Conservation (phyloP, 23 red algal genomes). For the Gracilaria domingensis region DNA sequence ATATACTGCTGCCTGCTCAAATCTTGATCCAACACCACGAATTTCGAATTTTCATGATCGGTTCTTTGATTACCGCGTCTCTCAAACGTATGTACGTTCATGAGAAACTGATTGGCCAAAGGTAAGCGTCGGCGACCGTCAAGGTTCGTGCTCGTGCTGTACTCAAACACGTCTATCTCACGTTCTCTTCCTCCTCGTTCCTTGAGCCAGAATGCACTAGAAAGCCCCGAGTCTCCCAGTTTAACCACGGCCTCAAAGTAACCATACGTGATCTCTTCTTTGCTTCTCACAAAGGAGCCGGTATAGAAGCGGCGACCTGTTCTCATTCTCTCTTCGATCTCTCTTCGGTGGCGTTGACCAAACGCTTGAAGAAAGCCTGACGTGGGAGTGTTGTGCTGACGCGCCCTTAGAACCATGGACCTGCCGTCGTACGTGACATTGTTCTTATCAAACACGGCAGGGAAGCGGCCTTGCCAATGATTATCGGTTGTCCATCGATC, state of each 20-base stretch:
- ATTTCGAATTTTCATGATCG: background rate
- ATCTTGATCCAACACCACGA: background rate
- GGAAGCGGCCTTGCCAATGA: conserved; percentile 7
- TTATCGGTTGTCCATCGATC: conserved; percentile 1
- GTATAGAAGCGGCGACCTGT: background rate
- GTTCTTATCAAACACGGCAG: conserved; percentile 4
- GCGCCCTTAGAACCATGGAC: no score
- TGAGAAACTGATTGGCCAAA: background rate
- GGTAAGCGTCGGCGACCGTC: background rate
- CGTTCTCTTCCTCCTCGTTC: conserved; percentile 7
- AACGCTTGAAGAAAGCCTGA: no score
- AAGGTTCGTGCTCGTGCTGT: background rate
- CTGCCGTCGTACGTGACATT: background rate
- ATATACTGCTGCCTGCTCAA: conserved; percentile 5
- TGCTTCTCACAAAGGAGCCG: background rate
- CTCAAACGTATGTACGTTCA: conserved; percentile 21
- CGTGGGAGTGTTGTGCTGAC: no score
- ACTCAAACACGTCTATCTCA: conserved; percentile 41
- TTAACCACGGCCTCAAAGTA: background rate
- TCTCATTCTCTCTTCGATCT: no score
- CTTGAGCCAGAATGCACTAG: conserved; percentile 43
- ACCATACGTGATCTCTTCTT: conserved; percentile 4
- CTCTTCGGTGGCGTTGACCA: no score
- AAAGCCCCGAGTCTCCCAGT: background rate
- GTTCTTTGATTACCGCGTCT: background rate